Evolutionary conservation across 768 basidiomycete species (phyloP).

Genomic region (Leucogyrophana mollusca): DNA sequence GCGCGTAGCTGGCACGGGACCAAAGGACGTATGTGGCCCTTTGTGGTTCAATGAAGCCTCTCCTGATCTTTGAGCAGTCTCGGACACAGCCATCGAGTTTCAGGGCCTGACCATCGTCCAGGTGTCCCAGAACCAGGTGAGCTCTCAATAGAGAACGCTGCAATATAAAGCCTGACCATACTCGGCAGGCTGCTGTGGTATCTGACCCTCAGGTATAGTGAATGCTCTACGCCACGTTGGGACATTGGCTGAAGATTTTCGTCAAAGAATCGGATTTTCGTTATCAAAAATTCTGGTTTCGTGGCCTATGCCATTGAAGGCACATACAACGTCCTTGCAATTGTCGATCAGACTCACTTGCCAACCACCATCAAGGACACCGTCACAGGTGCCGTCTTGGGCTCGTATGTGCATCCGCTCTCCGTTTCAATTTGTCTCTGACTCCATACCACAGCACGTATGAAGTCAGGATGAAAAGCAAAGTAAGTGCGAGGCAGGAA

Average conservation of each 20-base stretch:
- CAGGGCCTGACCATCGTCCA: constrained; percentile 82
- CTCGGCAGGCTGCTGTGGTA: constrained; percentile 56
- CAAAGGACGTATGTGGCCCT: constrained; percentile 52
- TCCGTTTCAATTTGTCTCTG: neutral
- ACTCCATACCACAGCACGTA: constrained; percentile 42
- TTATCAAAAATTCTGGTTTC: constrained; percentile 77
- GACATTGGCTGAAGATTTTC: neutral
- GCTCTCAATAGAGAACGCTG: neutral
- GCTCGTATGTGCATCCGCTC: constrained; percentile 36
- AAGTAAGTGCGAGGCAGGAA: constrained; percentile 37
- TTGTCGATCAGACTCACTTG: constrained; percentile 84
- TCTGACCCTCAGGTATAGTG: constrained; percentile 60
- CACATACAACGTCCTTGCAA: constrained; percentile 73
- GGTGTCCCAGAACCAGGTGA: constrained; percentile 77
- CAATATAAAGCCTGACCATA: neutral
- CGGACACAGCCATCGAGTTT: constrained; percentile 81
- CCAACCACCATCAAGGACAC: constrained; percentile 56
- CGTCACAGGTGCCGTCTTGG: constrained; percentile 61
- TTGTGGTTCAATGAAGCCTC: neutral
- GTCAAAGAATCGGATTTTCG: constrained; percentile 66
- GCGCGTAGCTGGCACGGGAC: constrained; percentile 72
- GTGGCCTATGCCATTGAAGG: constrained; percentile 77
- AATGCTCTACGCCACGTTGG: neutral
- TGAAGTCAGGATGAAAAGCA: constrained; percentile 77
- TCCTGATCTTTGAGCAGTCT: constrained; percentile 43